Base-by-base conservation (phyloP, 371 early-diverging fungal genomes). In the Mortierella sp. region DNA sequence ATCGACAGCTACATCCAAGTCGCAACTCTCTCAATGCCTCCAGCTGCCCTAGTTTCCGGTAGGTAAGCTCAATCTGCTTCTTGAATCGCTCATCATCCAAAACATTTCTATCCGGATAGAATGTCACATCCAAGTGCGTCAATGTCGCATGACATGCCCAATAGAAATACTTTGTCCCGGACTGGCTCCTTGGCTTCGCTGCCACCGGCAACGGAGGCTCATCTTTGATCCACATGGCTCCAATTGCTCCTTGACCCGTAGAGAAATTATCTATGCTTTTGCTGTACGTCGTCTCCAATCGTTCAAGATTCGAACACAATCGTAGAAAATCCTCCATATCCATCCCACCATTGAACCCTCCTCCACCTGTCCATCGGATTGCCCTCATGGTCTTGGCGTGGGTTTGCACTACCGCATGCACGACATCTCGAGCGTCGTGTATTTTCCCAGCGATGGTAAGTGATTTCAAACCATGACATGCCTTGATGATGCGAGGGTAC, bases 1-100 rank as follows among this genome's bases (percentile, higher is more conserved):
- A 70, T 1, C 49, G 70, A 63, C 70, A 63, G n/a, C 28, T 26
- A 31, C 70, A 70, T 1, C 64, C 70, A 2, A 70, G 47, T 35
- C 57, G 55, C 37, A 63, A 19, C 35, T 45, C 63, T 13, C 28
- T n/a, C 23, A 69, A 4, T 1, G 47, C 69, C 2, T n/a, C 17
- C 34, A 69, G n/a, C 13, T 62, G 62, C 1, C 58, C 63, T 3
- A 70, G 23, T 51, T 70, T 70, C 28, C 35, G 40, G 31, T 70
- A 70, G 1, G 57, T 29, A 0, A 26, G 45, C 7, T 63, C 70
- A 31, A 70, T 51, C 37, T 49, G 63, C 0, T 35, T 29, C 49
- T 22, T 43, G 31, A 49, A 55, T 37, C 43, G 22, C 5, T 28
- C 8, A 28, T 45, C 42, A 37, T 49, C 29, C 15, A 9, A 12